These are phyloP conservation scores for Zymoseptoria pseudotritici DNA, from an alignment of 2,329 filamentous ascomycete species.

Conservation along the genomic window DNA sequence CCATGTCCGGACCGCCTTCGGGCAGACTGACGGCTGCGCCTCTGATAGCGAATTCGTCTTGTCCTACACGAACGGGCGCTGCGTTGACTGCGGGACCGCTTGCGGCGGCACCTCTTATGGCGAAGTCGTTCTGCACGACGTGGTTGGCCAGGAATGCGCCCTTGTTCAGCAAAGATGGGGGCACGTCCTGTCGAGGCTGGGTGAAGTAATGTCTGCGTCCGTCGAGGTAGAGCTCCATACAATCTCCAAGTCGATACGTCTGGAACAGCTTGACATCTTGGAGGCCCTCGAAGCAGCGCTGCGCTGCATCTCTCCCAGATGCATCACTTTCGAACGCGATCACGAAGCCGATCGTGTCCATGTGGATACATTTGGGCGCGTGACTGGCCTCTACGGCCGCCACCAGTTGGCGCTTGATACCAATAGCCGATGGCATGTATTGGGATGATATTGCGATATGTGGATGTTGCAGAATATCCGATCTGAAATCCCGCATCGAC, in stretches of 20 bases:
- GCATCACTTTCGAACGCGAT: slow-evolving; percentile 14
- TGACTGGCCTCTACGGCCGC: slow-evolving; percentile 1
- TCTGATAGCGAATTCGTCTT: not conserved
- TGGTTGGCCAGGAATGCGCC: not conserved
- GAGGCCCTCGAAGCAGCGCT: not conserved
- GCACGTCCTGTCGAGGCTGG: not conserved
- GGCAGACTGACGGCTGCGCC: not conserved
- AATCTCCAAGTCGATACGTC: not conserved
- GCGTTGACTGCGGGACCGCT: not conserved
- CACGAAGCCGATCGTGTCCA: slow-evolving; percentile 22
- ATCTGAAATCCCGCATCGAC: not conserved
- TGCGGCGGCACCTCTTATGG: not conserved
- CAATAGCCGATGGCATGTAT: slow-evolving; percentile 9
- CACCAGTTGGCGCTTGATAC: slow-evolving; percentile 13
- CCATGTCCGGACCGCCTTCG: not conserved
- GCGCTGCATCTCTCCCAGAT: not conserved
- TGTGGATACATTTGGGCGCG: slow-evolving; percentile 4
- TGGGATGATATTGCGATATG: slow-evolving; percentile 21
- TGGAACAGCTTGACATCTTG: not conserved
- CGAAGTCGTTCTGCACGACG: not conserved
- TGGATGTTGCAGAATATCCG: slow-evolving; percentile 5
- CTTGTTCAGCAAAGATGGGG: not conserved
- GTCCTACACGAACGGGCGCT: not conserved
- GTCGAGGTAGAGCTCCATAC: not conserved
- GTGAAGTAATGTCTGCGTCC: not conserved